Conservation (phyloP, 2,329 filamentous ascomycete genomes). For the Ceratocystis colombiana region DNA sequence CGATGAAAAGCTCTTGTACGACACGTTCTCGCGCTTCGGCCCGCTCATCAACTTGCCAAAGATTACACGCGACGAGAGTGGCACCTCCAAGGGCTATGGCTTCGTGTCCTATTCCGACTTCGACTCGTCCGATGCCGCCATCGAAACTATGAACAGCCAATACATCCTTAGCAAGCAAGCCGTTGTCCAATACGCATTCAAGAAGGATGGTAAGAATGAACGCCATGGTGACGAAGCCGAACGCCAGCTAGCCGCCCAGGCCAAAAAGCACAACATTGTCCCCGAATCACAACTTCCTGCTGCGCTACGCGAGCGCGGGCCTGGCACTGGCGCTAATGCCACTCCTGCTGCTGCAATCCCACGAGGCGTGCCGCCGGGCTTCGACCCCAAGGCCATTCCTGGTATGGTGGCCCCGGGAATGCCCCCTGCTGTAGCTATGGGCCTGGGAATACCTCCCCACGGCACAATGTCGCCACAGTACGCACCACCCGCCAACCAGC, state of each 20-base stretch:
- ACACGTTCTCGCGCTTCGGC: conserved; percentile 87
- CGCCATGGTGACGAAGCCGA: conserved; percentile 91
- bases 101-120: conserved; percentile 92
- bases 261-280: conserved; percentile 86
- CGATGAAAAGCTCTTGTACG: conserved; percentile 90
- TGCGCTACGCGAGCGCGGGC: conserved; percentile 48
- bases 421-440: conserved; percentile 30
- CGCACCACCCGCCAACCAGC: conserved; percentile 6
- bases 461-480: background rate
- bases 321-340: conserved; percentile 27
- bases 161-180: conserved; percentile 96
- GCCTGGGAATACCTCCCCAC: conserved; percentile 33
- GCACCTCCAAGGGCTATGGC: conserved; percentile 86
- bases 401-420: conserved; percentile 23
- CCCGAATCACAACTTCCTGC: conserved; percentile 68
- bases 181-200: conserved; percentile 95
- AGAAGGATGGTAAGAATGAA: conserved; percentile 97
- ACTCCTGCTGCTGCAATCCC: conserved; percentile 27
- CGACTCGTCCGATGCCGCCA: conserved; percentile 83
- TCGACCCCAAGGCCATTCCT: conserved; percentile 32
- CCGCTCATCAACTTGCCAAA: conserved; percentile 76
- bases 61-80: conserved; percentile 80
- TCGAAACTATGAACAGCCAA: conserved; percentile 87
- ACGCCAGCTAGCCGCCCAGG: conserved; percentile 79
- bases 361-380: conserved; percentile 29